These are phyloP conservation scores for Aureobasidium subglaciale DNA, from an alignment of 2,329 filamentous ascomycete species.

Conservation along the genomic window DNA sequence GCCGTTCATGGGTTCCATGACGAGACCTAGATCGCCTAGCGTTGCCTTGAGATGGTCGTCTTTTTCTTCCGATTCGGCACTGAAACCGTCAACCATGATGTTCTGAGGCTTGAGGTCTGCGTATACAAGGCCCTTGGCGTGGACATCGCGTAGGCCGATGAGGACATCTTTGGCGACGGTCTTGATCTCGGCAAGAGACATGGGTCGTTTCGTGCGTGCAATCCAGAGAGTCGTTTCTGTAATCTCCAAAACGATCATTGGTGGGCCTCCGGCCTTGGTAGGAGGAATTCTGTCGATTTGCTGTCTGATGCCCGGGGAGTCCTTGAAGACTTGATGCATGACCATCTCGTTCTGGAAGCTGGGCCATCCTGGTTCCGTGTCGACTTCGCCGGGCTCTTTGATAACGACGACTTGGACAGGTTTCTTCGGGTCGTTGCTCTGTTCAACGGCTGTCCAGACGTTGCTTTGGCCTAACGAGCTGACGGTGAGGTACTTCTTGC, in stretches of 20 bases:
- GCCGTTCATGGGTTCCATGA: slow-evolving; percentile 23
- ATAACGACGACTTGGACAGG: slow-evolving; percentile 20
- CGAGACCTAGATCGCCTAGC: slow-evolving; percentile 25
- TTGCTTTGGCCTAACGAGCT: slow-evolving; percentile 24
- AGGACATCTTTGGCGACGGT: slow-evolving; percentile 21
- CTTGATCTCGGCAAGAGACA: slow-evolving; percentile 22
- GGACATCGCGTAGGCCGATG: slow-evolving; percentile 21
- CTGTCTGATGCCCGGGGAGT: slow-evolving; percentile 20
- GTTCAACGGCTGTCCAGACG: slow-evolving; percentile 24
- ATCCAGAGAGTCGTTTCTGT: slow-evolving; percentile 23
- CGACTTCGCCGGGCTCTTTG: slow-evolving; percentile 22
- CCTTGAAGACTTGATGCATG: slow-evolving; percentile 27
- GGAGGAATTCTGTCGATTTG: slow-evolving; percentile 25
- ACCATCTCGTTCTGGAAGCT: slow-evolving; percentile 25
- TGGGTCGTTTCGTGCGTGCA: slow-evolving; percentile 23
- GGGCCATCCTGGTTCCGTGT: slow-evolving; percentile 20
- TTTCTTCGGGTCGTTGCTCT: slow-evolving; percentile 16
- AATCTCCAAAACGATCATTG: slow-evolving; percentile 25
- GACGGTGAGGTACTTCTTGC: slow-evolving; percentile 25
- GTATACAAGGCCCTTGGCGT: slow-evolving; percentile 24
- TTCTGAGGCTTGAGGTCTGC: slow-evolving; percentile 27
- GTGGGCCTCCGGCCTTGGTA: slow-evolving; percentile 14
- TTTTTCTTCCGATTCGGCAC: slow-evolving; percentile 16
- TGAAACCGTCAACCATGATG: slow-evolving; percentile 25
- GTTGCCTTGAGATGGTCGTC: slow-evolving; percentile 20